Evolutionary conservation across 345 rosid genomes (phyloP).

Genomic region (Pistacia vera): DNA sequence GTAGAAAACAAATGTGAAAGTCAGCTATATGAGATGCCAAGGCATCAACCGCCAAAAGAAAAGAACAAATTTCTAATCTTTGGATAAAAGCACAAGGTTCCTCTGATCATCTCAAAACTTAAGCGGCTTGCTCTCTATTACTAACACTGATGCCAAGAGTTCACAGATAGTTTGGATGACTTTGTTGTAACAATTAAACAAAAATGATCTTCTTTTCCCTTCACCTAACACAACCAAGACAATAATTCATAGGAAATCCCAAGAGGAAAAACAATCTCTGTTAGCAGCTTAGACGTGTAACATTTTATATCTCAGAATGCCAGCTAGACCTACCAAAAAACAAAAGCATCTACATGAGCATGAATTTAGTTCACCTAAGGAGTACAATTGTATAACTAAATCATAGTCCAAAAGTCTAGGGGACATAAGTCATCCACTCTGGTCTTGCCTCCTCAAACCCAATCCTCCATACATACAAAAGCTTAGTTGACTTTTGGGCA

Average conservation of each 20-base stretch:
- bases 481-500: background rate
- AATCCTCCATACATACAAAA: too few relatives aligned
- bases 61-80: background rate
- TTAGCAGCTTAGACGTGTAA: background rate
- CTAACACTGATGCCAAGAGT: background rate
- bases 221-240: too few relatives aligned
- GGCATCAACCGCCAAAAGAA: background rate
- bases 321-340: too few relatives aligned
- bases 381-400: background rate
- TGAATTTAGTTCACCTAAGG: background rate
- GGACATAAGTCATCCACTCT: too few relatives aligned
- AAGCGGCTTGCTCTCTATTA: background rate
- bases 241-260: background rate
- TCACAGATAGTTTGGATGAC: background rate
- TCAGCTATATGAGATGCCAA: background rate
- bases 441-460: too few relatives aligned
- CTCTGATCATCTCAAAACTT: background rate
- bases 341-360: background rate
- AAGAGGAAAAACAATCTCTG: background rate
- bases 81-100: background rate
- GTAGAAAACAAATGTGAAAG: background rate
- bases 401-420: background rate
- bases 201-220: background rate
- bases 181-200: background rate
- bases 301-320: background rate